Conservation (phyloP, 1,139 yeast genomes). For the Hanseniaspora sp. region DNA sequence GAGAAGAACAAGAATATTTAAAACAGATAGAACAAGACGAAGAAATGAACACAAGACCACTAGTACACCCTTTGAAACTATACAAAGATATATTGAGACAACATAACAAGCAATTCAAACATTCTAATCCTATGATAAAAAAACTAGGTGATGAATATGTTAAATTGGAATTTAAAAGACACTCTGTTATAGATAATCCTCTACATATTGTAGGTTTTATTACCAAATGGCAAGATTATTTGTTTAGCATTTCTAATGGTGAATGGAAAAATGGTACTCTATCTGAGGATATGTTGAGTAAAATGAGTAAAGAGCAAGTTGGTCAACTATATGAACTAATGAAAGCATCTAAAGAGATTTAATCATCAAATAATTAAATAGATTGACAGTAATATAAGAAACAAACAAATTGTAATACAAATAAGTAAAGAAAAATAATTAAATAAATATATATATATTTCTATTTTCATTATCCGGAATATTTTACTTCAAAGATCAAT, state of each 20-base stretch:
- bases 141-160: conserved; percentile 83
- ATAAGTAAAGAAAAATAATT: no score
- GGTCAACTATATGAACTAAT: conserved; percentile 68
- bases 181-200: conserved; percentile 72
- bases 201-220: conserved; percentile 86
- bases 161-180: conserved; percentile 81
- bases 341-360: conserved; percentile 43
- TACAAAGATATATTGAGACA: conserved; percentile 73
- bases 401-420: no score
- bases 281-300: conserved; percentile 54
- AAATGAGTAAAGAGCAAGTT: conserved; percentile 84
- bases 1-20: neutral
- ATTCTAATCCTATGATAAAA: conserved; percentile 57
- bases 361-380: no score
- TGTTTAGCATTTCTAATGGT: conserved; percentile 60
- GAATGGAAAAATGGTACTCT: conserved; percentile 65
- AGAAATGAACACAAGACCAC: conserved; percentile 37
- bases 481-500: no score
- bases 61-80: conserved; percentile 70
- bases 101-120: conserved; percentile 35
- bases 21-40: conserved; percentile 23
- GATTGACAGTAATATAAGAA: no score
- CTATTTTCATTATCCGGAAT: no score
- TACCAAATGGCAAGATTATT: conserved; percentile 89
- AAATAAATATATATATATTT: no score